Evolutionary conservation across 208 protist genomes (phyloP).

Genomic region (Herpetomonas samuelpessoai): DNA sequence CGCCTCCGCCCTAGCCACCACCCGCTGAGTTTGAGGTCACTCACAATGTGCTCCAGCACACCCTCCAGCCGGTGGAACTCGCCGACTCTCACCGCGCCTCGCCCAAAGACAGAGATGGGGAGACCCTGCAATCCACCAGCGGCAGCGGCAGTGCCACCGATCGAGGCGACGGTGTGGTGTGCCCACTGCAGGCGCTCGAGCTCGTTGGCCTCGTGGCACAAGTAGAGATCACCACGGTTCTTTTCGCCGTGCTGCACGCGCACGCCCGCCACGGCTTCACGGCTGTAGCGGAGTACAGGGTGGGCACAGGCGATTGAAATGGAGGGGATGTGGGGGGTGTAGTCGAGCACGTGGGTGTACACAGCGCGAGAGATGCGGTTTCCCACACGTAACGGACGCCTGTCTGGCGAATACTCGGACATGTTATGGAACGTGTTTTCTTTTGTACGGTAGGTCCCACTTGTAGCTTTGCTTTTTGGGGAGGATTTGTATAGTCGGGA

Average conservation of each 20-base stretch:
- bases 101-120: no score
- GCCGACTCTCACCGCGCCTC: slow-evolving; percentile 1
- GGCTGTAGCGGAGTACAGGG: slow-evolving; percentile 16
- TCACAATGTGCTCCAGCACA: slow-evolving; percentile 2
- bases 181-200: no score
- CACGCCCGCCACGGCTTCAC: slow-evolving; percentile 13
- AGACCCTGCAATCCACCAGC: no score
- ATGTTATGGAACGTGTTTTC: background rate
- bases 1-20: slow-evolving; percentile 16
- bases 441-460: slow-evolving; percentile 21
- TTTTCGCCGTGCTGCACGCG: slow-evolving; percentile 1
- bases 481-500: slow-evolving; percentile 15
- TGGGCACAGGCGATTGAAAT: slow-evolving; percentile 15
- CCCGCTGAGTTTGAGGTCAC: slow-evolving; percentile 9
- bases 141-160: no score
- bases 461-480: slow-evolving; percentile 26
- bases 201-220: slow-evolving; percentile 12
- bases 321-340: slow-evolving; percentile 19
- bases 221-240: slow-evolving; percentile 16
- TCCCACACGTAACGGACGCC: no score
- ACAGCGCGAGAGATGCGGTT: background rate
- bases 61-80: slow-evolving; percentile 21
- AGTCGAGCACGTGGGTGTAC: slow-evolving; percentile 9
- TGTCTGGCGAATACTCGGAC: no score
- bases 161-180: no score